phyloP scores from a whole-genome alignment of 768 basidiomycete species.

The Pleurotus platypus region DNA sequence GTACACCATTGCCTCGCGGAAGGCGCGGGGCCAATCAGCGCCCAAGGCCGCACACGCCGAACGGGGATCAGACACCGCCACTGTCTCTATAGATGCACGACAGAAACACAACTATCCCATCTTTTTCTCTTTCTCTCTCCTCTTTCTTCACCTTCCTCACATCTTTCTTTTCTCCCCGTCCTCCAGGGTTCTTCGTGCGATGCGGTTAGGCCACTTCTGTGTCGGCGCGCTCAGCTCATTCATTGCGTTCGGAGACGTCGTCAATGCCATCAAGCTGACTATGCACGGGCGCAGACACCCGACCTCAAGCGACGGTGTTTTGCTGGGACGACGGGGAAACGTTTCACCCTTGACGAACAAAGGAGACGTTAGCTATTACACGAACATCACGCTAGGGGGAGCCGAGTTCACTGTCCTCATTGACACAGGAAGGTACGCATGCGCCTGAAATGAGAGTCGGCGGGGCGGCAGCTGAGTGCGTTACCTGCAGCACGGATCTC shows the following conservation, averaged over 20 bases:
- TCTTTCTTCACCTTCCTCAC: background rate
- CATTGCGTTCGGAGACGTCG: background rate
- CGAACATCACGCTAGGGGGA: constrained; percentile 18
- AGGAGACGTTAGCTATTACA: constrained; percentile 13
- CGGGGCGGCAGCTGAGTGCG: background rate
- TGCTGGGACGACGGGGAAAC: background rate
- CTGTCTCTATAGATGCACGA: background rate
- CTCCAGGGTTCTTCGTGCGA: background rate
- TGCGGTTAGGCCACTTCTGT: constrained; percentile 1
- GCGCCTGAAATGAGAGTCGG: background rate
- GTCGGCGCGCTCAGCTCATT: background rate
- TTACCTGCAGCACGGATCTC: constrained; percentile 16
- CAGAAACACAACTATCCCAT: constrained; percentile 1
- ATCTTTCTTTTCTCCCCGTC: background rate
- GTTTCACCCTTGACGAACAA: constrained; percentile 2
- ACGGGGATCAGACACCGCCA: background rate
- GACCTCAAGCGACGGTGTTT: background rate
- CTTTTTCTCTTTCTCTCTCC: background rate
- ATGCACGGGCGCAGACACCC: background rate
- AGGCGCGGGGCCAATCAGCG: background rate
- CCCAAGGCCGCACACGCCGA: background rate
- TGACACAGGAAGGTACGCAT: constrained; percentile 20
- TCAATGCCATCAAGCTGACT: constrained; percentile 4
- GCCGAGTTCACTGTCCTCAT: constrained; percentile 13
- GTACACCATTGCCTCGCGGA: background rate